Percentiles rank a stretch among this genome's conserved stretches.
phyloP scores from a whole-genome alignment of 257 asterid genomes.

The Leonotis leonurus region DNA sequence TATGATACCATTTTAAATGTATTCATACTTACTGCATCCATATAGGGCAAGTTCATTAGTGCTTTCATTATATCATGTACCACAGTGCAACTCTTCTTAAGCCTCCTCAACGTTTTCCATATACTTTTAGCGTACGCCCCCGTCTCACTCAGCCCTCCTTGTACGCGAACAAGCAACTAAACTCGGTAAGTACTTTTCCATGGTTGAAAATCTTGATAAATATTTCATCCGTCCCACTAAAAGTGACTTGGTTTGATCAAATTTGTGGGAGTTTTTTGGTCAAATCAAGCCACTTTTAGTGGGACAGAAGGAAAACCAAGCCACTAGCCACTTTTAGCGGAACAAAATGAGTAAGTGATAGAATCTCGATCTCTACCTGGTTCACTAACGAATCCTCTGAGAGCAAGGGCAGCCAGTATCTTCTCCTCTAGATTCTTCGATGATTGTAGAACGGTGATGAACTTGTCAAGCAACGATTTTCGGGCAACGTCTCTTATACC shows the following conservation, averaged over 20 bases:
- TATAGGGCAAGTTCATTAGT: slow-evolving; percentile 56
- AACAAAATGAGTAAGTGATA: too few relatives aligned
- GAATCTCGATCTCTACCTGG: too few relatives aligned
- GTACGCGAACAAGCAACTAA: not conserved
- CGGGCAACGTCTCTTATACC: slow-evolving; percentile 62
- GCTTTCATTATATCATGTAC: slow-evolving; percentile 57
- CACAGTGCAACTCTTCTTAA: slow-evolving; percentile 49
- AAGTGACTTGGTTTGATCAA: too few relatives aligned
- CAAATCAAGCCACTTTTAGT: too few relatives aligned
- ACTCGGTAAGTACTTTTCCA: too few relatives aligned
- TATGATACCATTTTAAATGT: not conserved
- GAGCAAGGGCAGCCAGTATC: slow-evolving; percentile 62
- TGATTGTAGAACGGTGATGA: slow-evolving; percentile 58
- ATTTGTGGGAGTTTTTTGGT: too few relatives aligned
- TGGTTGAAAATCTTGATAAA: not conserved
- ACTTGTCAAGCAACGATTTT: slow-evolving; percentile 60
- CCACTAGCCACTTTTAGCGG: too few relatives aligned
- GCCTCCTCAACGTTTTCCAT: slow-evolving; percentile 56
- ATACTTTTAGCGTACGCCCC: slow-evolving; percentile 49
- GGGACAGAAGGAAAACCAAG: too few relatives aligned
- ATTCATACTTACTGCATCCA: slow-evolving; percentile 69
- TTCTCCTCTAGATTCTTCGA: slow-evolving; percentile 74
- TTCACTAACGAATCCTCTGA: slow-evolving; percentile 55
- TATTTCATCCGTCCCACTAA: too few relatives aligned
- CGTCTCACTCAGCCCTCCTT: slow-evolving; percentile 54